phyloP scores from a whole-genome alignment of 1,284 basidiomycete genomes.

The Leccinum brunneo-olivaceum region DNA sequence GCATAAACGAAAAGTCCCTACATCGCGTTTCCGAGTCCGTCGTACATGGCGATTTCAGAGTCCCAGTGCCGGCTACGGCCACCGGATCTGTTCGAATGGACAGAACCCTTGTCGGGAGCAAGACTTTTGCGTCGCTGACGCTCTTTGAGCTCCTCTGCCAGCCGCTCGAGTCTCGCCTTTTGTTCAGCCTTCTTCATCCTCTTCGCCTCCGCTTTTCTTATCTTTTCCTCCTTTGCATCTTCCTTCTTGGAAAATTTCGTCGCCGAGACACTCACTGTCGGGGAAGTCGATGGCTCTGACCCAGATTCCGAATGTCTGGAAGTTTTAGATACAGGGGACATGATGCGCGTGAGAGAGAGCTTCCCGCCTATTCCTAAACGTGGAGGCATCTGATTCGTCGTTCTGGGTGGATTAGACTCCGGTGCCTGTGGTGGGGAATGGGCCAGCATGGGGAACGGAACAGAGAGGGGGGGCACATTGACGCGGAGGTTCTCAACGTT shows the following conservation, averaged over 20 bases:
- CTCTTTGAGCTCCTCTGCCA: conserved; percentile 39
- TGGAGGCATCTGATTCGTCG: conserved; percentile 5
- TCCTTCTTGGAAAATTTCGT: conserved; percentile 13
- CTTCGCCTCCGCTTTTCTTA: conserved; percentile 40
- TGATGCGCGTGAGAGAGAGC: conserved; percentile 25
- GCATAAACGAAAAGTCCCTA: conserved; percentile 10
- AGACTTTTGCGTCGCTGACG: conserved; percentile 27
- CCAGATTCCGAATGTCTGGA: conserved; percentile 5
- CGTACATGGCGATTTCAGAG: conserved; percentile 30
- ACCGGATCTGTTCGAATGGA: conserved; percentile 22
- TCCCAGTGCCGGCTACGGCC: conserved; percentile 19
- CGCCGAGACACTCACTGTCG: conserved; percentile 12
- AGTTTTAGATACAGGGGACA: conserved; percentile 21
- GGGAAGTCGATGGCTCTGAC: conserved; percentile 15
- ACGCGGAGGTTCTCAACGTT: conserved; percentile 29
- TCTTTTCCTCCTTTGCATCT: conserved; percentile 30
- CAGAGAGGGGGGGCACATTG: conserved; percentile 20
- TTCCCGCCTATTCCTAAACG: conserved; percentile 16
- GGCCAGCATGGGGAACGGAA: conserved; percentile 15
- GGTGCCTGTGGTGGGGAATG: conserved; percentile 14
- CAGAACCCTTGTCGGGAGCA: conserved; percentile 27
- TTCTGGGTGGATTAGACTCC: conserved; percentile 6
- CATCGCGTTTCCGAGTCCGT: conserved; percentile 23
- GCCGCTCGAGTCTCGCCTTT: conserved; percentile 33
- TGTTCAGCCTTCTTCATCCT: conserved; percentile 41